These are phyloP conservation scores for Hysterangium stoloniferum DNA, from an alignment of 768 basidiomycete species.

Conservation along the genomic window DNA sequence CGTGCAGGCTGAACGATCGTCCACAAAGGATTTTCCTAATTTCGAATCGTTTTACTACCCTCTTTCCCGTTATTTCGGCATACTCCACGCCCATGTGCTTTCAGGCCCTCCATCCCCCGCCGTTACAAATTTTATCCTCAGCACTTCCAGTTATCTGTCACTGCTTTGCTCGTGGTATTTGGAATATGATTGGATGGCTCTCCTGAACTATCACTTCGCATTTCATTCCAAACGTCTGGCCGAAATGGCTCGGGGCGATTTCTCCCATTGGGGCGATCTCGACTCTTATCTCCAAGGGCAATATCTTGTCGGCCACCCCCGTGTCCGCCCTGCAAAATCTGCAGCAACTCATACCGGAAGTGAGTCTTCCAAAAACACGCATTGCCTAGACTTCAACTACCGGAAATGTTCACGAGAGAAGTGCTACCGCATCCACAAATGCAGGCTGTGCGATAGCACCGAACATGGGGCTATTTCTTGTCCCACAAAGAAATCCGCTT, in stretches of 20 bases:
- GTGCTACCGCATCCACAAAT: not conserved
- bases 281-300: not conserved
- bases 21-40: not conserved
- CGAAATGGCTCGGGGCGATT: not conserved
- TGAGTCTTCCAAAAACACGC: not conserved
- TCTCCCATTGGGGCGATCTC: not conserved
- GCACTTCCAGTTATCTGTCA: not conserved
- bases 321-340: not conserved
- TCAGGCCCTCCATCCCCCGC: not conserved
- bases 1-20: not conserved
- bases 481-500: not conserved
- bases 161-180: not conserved
- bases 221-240: not conserved
- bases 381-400: constrained; percentile 1
- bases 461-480: not conserved
- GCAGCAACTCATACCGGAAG: not conserved
- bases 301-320: not conserved
- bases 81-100: not conserved
- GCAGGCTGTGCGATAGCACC: not conserved
- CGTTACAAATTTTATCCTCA: not conserved
- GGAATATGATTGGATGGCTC: not conserved
- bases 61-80: not conserved
- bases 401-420: not conserved
- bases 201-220: constrained; percentile 1
- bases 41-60: not conserved